Percentiles rank a stretch among this genome's conserved stretches.
Evolutionary conservation across 441 rosid species (phyloP).

Genomic region (Cnidoscolus chayamansa): DNA sequence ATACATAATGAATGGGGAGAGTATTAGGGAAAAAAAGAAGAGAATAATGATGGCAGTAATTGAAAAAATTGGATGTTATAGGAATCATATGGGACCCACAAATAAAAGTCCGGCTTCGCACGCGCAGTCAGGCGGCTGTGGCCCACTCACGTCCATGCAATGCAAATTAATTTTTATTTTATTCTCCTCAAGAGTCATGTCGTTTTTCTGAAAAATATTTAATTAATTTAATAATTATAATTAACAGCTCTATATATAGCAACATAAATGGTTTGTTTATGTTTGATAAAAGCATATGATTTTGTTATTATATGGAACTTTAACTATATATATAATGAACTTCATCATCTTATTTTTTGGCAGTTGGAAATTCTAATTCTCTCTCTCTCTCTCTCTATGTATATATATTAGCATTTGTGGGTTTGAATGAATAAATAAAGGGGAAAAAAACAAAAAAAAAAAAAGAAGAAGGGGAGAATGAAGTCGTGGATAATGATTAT

Average conservation of each 20-base stretch:
- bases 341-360: too few species aligned
- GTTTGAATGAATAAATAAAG: too few species aligned
- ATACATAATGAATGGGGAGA: too few species aligned
- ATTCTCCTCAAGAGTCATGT: not conserved
- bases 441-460: too few species aligned
- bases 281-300: not conserved
- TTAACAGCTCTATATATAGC: too few species aligned
- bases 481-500: conserved; percentile 17
- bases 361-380: too few species aligned
- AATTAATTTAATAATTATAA: too few species aligned
- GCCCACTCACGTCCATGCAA: conserved; percentile 57
- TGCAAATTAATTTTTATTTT: not conserved
- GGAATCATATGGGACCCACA: conserved; percentile 23
- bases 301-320: not conserved
- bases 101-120: conserved; percentile 45
- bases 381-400: too few species aligned
- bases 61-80: not conserved
- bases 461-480: not conserved
- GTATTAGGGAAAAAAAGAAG: too few species aligned
- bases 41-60: conserved; percentile 5
- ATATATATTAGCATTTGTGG: too few species aligned
- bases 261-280: not conserved
- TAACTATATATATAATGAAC: not conserved
- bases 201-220: too few species aligned
- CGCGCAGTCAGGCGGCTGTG: conserved; percentile 56